These are phyloP conservation scores for Annulohypoxylon truncatum DNA, from an alignment of 2,329 filamentous ascomycete genomes.

Conservation along the genomic window DNA sequence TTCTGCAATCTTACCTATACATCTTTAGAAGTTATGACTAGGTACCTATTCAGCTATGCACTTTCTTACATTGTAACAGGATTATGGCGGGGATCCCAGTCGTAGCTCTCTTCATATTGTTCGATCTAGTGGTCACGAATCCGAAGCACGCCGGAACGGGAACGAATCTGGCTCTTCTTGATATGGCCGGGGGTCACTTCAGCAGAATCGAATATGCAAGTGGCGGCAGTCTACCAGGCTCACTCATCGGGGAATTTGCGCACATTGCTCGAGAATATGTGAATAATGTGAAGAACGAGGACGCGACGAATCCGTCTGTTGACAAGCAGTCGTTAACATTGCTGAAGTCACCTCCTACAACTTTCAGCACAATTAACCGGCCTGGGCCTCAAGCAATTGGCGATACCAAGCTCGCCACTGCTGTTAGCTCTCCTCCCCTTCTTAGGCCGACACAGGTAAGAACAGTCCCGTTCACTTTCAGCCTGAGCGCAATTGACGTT, in stretches of 20 bases:
- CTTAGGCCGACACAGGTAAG: constrained; percentile 13
- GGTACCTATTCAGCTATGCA: too few species aligned
- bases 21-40: too few species aligned
- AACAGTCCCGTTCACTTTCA: not conserved
- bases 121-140: constrained; percentile 37
- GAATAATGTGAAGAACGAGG: constrained; percentile 38
- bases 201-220: constrained; percentile 56
- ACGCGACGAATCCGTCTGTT: not conserved
- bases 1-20: too few species aligned
- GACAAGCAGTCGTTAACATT: constrained; percentile 1
- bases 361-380: constrained; percentile 17
- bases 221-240: constrained; percentile 51
- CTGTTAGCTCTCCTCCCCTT: not conserved
- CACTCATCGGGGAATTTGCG: constrained; percentile 54
- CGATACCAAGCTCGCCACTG: not conserved
- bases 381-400: not conserved
- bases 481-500: not conserved
- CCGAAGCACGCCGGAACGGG: constrained; percentile 31
- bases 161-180: constrained; percentile 54
- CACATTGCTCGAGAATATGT: constrained; percentile 58
- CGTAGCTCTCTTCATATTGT: constrained; percentile 35
- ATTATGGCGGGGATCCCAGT: constrained; percentile 36
- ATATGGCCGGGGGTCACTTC: constrained; percentile 57
- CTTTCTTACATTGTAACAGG: constrained; percentile 1
- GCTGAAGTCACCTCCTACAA: not conserved